These are phyloP conservation scores for Bipolaris oryzae DNA, from an alignment of 2,329 filamentous ascomycete species.

Conservation along the genomic window DNA sequence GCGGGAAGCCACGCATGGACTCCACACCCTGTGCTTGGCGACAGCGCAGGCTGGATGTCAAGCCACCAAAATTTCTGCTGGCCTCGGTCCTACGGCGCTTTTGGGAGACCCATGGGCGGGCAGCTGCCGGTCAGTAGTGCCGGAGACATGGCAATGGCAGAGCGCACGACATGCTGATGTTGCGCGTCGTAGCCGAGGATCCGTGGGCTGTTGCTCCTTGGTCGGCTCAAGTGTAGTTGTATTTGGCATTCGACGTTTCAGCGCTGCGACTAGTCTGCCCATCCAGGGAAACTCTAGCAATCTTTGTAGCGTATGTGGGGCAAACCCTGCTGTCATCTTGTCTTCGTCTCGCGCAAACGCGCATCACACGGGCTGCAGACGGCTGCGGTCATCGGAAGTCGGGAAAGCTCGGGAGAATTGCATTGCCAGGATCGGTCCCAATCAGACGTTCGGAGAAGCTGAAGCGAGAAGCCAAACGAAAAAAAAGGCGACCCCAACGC, in stretches of 20 bases:
- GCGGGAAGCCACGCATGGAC: constrained; percentile 17
- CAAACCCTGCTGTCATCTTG: constrained; percentile 6
- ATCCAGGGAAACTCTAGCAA: constrained; percentile 9
- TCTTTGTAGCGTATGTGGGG: constrained; percentile 10
- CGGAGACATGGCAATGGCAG: constrained; percentile 7
- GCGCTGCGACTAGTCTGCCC: not conserved
- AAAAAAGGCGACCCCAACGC: constrained; percentile 1
- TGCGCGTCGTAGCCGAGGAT: constrained; percentile 6
- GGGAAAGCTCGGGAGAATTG: constrained; percentile 12
- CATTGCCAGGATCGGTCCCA: constrained; percentile 1
- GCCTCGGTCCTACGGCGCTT: constrained; percentile 14
- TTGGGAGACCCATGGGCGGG: not conserved
- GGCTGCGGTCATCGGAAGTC: constrained; percentile 10
- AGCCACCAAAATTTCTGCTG: constrained; percentile 17
- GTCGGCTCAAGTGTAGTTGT: constrained; percentile 2
- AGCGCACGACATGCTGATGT: constrained; percentile 1
- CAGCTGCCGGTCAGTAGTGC: constrained; percentile 4
- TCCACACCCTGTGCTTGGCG: constrained; percentile 10
- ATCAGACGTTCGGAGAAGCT: not conserved
- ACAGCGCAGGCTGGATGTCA: not conserved
- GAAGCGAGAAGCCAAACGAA: constrained; percentile 1
- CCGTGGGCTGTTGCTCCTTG: not conserved
- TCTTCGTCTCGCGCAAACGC: not conserved
- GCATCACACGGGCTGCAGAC: constrained; percentile 1
- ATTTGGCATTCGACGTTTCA: constrained; percentile 19